These are phyloP conservation scores for Diplogelasinospora grovesii DNA, from an alignment of 495 filamentous ascomycete species.

Conservation along the genomic window DNA sequence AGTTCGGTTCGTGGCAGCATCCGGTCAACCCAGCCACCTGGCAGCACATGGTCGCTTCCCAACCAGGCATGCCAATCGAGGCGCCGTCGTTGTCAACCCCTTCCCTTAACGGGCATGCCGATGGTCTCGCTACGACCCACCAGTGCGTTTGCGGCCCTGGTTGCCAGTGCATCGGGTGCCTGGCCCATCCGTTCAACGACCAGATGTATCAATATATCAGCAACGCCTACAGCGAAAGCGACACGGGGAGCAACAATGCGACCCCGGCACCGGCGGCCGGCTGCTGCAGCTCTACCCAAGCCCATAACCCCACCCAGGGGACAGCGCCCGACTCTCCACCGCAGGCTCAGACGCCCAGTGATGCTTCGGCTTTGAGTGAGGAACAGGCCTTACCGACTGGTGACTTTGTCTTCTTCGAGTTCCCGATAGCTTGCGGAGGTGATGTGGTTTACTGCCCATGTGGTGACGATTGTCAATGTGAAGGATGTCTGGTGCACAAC, in stretches of 20 bases:
- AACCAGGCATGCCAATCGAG: constrained; percentile 11
- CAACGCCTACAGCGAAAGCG: constrained; percentile 18
- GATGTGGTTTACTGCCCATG: constrained; percentile 39
- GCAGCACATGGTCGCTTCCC: constrained; percentile 24
- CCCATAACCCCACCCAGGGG: background rate
- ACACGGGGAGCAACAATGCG: constrained; percentile 4
- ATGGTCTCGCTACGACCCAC: constrained; percentile 30
- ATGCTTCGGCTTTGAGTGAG: constrained; percentile 34
- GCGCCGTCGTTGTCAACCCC: background rate
- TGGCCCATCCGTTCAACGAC: constrained; percentile 65
- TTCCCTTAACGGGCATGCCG: constrained; percentile 9
- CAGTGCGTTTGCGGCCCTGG: constrained; percentile 59
- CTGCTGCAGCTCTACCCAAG: constrained; percentile 6
- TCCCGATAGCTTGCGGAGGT: constrained; percentile 35
- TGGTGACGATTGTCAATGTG: constrained; percentile 46
- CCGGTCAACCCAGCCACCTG: constrained; percentile 34
- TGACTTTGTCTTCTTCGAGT: constrained; percentile 46
- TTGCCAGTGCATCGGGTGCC: constrained; percentile 64
- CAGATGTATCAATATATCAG: constrained; percentile 59
- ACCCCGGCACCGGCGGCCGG: background rate
- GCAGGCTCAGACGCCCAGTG: constrained; percentile 29
- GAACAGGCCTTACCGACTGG: constrained; percentile 34
- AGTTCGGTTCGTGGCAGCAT: constrained; percentile 37
- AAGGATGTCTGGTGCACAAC: constrained; percentile 36
- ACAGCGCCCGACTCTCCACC: constrained; percentile 12